phyloP scores from a whole-genome alignment of 371 early-diverging fungal species.

The Rhizopus arrhizus region DNA sequence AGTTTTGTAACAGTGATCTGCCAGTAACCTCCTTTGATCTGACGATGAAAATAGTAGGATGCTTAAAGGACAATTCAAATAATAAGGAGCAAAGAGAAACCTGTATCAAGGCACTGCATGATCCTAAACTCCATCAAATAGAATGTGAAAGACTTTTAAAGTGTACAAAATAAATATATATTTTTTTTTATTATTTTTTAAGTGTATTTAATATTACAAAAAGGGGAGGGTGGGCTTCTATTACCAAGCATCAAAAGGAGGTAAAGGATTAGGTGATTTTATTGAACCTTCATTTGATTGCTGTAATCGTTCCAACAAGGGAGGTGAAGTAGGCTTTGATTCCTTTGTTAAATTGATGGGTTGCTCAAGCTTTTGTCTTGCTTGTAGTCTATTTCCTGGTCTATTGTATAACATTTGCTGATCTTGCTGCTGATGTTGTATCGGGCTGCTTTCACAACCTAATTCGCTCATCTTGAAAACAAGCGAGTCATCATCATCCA shows the following conservation, averaged over 20 bases:
- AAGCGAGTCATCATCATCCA: constrained; percentile 58
- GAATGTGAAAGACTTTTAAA: no score
- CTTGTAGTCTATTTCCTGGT: constrained; percentile 1
- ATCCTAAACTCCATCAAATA: no score
- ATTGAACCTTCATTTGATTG: not conserved
- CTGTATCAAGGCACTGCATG: no score
- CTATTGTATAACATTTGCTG: constrained; percentile 17
- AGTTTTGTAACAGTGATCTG: no score
- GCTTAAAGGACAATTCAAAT: no score
- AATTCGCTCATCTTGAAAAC: constrained; percentile 59
- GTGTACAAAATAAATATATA: not conserved
- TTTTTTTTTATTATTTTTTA: not conserved
- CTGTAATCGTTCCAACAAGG: constrained; percentile 1
- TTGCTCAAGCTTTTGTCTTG: constrained; percentile 9
- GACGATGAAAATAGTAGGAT: no score
- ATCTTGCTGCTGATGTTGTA: not conserved
- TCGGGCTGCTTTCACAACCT: constrained; percentile 24
- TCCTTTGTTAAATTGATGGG: constrained; percentile 14
- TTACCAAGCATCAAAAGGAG: constrained; percentile 19
- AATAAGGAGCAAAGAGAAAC: no score
- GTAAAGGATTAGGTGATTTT: not conserved
- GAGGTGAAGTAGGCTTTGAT: constrained; percentile 19
- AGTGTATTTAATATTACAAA: not conserved
- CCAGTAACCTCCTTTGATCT: no score
- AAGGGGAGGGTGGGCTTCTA: no score